phyloP scores from a whole-genome alignment of 2,329 filamentous ascomycete species.

The Alternaria ventricosa region DNA sequence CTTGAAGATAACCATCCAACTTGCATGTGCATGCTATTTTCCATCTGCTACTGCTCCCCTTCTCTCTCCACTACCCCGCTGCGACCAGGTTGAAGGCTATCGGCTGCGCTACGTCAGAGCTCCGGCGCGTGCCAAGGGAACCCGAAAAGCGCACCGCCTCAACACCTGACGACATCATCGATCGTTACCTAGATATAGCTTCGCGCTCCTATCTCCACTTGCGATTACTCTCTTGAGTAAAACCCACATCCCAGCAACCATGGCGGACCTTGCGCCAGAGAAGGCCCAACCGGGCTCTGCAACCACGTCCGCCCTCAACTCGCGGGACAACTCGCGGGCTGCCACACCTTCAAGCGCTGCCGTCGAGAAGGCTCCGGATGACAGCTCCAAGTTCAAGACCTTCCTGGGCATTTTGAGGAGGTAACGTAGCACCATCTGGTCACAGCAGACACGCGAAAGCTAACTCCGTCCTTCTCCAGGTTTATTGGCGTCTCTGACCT shows the following conservation, averaged over 20 bases:
- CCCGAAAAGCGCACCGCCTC: slow-evolving; percentile 23
- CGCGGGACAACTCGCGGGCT: slow-evolving; percentile 45
- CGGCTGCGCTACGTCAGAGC: slow-evolving; percentile 33
- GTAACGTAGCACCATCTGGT: slow-evolving; percentile 56
- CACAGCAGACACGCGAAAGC: slow-evolving; percentile 5
- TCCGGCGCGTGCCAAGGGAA: slow-evolving; percentile 13
- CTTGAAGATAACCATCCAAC: background rate
- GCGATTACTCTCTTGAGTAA: slow-evolving; percentile 4
- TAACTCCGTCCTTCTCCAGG: slow-evolving; percentile 56
- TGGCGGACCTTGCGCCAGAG: slow-evolving; percentile 42
- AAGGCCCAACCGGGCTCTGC: slow-evolving; percentile 34
- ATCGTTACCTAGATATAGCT: slow-evolving; percentile 2
- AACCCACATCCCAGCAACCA: slow-evolving; percentile 18
- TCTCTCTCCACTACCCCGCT: slow-evolving; percentile 10
- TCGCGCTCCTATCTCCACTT: background rate
- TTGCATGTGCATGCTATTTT: background rate
- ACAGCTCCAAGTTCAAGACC: slow-evolving; percentile 86
- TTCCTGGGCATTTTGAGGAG: slow-evolving; percentile 88
- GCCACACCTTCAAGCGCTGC: slow-evolving; percentile 42
- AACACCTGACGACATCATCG: slow-evolving; percentile 17
- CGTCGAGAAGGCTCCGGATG: slow-evolving; percentile 69
- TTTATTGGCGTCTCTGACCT: slow-evolving; percentile 97
- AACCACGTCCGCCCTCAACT: slow-evolving; percentile 40
- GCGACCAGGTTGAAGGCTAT: slow-evolving; percentile 14
- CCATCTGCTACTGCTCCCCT: background rate